Evolutionary conservation across 768 basidiomycete genomes (phyloP), one percentile per base, ranked within the genome.

Genomic region (Mycena kentingensis): DNA sequence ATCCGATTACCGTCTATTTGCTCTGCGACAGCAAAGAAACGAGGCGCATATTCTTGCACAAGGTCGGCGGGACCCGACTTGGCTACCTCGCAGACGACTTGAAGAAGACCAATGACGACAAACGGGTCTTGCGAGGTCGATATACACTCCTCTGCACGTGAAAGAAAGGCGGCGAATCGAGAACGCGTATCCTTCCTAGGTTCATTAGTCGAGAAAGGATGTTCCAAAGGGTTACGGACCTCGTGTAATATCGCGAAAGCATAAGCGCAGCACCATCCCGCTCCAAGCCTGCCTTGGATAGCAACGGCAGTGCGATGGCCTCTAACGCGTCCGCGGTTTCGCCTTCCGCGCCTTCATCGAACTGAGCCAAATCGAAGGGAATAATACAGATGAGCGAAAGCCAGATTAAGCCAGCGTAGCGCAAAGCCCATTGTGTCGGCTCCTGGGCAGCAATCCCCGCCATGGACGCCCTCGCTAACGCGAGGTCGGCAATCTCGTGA

Each of bases 331-430:
- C 58, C 0, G 84, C 82, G 1, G 88, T 90, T 39, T 76, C 67
- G 11, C 83, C 80, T n/a, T 72, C 65, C 3, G 75, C 76, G 10
- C 60, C 63, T 51, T 88, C 85, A 62, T 93, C 92, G 48, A 97
- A 92, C 61, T 92, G 89, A 26, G 83, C 78, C 32, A 99, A 74
- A 64, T 91, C 86, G 67, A 99, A 99, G 0, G 97, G 97, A 16
- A 98, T 86, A 73, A 90, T 92, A 73, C 90, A 88, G 42, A 97
- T 87, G 21, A 99, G 80, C 19, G 91, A 89, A n/a, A 98, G 77
- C 96, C 96, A 98, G 11, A 97, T 75, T 8, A 99, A 76, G 22
- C 91, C 73, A 26, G 89, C 77, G 64, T 95, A 93, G 54, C 93
- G 86, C 46, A 93, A 67, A 21, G 87, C 73, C 97, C 97, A 98